These are phyloP conservation scores for Melastoma malabathricum DNA, from an alignment of 345 rosid genomes.

Conservation along the genomic window DNA sequence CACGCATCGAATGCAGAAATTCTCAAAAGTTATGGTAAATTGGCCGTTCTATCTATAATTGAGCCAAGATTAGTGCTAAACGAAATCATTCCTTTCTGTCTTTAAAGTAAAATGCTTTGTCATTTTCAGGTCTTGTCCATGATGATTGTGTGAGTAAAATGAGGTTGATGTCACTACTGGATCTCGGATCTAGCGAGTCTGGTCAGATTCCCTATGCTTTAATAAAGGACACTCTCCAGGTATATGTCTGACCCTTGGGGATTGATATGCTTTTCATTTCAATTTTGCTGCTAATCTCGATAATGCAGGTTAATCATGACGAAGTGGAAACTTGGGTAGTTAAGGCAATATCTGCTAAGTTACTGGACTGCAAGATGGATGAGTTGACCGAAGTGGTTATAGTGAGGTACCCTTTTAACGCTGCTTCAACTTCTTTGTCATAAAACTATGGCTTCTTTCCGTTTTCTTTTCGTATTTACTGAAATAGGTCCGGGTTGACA, in stretches of 20 bases:
- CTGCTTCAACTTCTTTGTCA: background rate
- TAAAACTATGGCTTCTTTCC: background rate
- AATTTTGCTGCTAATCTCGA: constrained; percentile 1
- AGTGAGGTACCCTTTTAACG: constrained; percentile 43
- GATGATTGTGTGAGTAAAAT: constrained; percentile 81
- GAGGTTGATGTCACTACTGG: constrained; percentile 75
- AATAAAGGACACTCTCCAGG: constrained; percentile 63
- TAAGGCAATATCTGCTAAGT: constrained; percentile 68
- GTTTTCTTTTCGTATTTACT: too few species aligned
- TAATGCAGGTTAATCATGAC: constrained; percentile 52
- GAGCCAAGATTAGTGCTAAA: background rate
- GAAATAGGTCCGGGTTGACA: constrained; percentile 4
- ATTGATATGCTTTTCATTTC: constrained; percentile 2
- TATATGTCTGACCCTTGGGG: constrained; percentile 11
- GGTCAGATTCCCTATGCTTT: constrained; percentile 57
- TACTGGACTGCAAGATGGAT: constrained; percentile 77
- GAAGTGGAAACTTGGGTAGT: constrained; percentile 86
- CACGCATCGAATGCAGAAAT: constrained; percentile 54
- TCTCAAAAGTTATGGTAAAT: constrained; percentile 60
- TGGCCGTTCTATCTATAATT: background rate
- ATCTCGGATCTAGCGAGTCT: constrained; percentile 56
- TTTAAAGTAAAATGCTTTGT: constrained; percentile 1
- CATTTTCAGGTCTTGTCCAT: constrained; percentile 55
- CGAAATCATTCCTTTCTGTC: background rate
- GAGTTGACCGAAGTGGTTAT: constrained; percentile 77